These are phyloP conservation scores for Claviceps paspali DNA, from an alignment of 2,329 filamentous ascomycete species.

Conservation along the genomic window DNA sequence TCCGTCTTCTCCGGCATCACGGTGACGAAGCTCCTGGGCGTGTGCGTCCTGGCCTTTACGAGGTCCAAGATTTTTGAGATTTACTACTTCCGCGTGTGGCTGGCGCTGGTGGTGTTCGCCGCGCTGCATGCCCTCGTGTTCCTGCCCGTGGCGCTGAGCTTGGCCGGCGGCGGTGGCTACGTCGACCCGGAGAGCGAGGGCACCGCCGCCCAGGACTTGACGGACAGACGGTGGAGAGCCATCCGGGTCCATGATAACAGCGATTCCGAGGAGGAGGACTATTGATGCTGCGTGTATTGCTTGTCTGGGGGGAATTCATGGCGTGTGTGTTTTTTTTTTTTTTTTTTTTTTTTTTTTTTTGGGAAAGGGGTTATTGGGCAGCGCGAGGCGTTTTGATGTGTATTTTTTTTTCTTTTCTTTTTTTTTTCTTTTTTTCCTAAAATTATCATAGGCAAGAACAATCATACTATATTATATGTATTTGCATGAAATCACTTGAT, in stretches of 20 bases:
- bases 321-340: background rate
- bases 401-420: background rate
- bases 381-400: too few relatives aligned
- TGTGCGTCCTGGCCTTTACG: conserved; percentile 85
- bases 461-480: too few relatives aligned
- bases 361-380: too few relatives aligned
- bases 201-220: conserved; percentile 78
- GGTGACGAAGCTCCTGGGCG: conserved; percentile 84
- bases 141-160: conserved; percentile 73
- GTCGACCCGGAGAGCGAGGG: conserved; percentile 77
- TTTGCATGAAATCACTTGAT: too few relatives aligned
- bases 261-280: conserved; percentile 56
- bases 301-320: too few relatives aligned
- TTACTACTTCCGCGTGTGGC: conserved; percentile 97
- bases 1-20: conserved; percentile 95
- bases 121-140: conserved; percentile 82
- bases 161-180: conserved; percentile 77
- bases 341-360: background rate
- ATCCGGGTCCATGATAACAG: conserved; percentile 60
- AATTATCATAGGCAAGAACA: too few relatives aligned
- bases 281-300: conserved; percentile 7
- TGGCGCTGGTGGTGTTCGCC: conserved; percentile 79
- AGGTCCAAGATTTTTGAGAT: conserved; percentile 98
- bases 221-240: conserved; percentile 61
- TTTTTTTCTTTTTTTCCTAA: background rate